Conservation (phyloP, 768 basidiomycete genomes). For the Russula ochroleuca region DNA sequence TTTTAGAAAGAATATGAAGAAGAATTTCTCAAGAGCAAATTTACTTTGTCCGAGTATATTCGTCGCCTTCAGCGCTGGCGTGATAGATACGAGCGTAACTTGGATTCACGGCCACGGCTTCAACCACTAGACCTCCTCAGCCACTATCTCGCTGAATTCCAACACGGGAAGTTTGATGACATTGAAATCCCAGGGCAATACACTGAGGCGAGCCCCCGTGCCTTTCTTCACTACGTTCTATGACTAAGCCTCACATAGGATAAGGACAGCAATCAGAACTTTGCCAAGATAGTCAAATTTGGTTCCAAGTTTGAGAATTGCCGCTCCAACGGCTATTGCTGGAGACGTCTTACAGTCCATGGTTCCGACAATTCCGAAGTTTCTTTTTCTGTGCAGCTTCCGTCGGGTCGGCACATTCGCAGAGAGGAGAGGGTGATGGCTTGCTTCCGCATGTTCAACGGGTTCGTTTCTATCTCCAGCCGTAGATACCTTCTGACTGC, state of each 20-base stretch:
- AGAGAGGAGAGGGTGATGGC: slow-evolving; percentile 92
- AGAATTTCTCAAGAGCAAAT: slow-evolving; percentile 79
- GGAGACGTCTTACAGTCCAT: slow-evolving; percentile 85
- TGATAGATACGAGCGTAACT: slow-evolving; percentile 77
- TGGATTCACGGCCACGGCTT: slow-evolving; percentile 77
- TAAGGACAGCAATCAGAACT: slow-evolving; percentile 89
- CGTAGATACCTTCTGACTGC: slow-evolving; percentile 4
- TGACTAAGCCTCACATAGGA: slow-evolving; percentile 50
- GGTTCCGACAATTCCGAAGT: slow-evolving; percentile 88
- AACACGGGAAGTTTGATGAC: slow-evolving; percentile 95
- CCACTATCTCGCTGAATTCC: slow-evolving; percentile 95
- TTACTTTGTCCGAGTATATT: slow-evolving; percentile 82
- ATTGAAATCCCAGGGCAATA: slow-evolving; percentile 99
- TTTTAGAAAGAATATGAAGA: slow-evolving; percentile 82
- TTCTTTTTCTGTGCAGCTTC: slow-evolving; percentile 87
- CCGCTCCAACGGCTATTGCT: slow-evolving; percentile 79
- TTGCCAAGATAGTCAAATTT: slow-evolving; percentile 87
- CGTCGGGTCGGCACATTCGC: slow-evolving; percentile 77
- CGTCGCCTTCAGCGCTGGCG: slow-evolving; percentile 88
- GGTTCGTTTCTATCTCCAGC: slow-evolving; percentile 41
- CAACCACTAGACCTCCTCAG: slow-evolving; percentile 84
- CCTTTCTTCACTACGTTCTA: background rate
- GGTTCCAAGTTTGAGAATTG: slow-evolving; percentile 87
- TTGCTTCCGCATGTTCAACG: slow-evolving; percentile 90
- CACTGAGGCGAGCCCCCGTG: slow-evolving; percentile 62